Percentiles rank a stretch among this genome's conserved stretches.
These are phyloP conservation scores for Lepidopterella palustris DNA, from an alignment of 495 filamentous ascomycete genomes.

Conservation along the genomic window DNA sequence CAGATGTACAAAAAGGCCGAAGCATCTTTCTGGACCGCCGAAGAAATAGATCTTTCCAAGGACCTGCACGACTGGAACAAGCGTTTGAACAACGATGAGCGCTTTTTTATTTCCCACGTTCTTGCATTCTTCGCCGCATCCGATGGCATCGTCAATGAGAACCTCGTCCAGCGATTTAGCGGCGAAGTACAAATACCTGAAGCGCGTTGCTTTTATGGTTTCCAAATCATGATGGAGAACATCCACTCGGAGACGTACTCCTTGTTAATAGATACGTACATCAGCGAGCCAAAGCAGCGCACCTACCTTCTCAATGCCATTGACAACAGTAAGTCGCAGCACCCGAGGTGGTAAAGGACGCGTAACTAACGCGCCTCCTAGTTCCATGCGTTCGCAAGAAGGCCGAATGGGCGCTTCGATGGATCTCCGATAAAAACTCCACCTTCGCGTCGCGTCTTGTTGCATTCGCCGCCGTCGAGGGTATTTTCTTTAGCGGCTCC, in stretches of 20 bases:
- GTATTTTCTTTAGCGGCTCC: conserved; percentile 99
- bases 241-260: conserved; percentile 99
- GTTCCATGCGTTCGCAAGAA: conserved; percentile 95
- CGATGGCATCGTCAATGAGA: conserved; percentile 99
- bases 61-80: conserved; percentile 99
- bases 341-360: not conserved
- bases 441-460: conserved; percentile 94
- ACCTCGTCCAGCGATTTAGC: conserved; percentile 95
- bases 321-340: conserved; percentile 68
- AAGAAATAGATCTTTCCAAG: conserved; percentile 98
- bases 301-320: conserved; percentile 96
- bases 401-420: conserved; percentile 92
- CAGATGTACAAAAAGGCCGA: conserved; percentile 99
- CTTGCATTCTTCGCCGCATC: conserved; percentile 99
- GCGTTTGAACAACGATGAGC: conserved; percentile 90
- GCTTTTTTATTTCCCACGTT: conserved; percentile 96
- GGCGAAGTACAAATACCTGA: conserved; percentile 96
- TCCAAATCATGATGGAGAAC: conserved; percentile 99
- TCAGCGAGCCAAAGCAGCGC: conserved; percentile 95
- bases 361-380: conserved; percentile 39
- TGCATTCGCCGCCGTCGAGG: conserved; percentile 95
- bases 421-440: conserved; percentile 87
- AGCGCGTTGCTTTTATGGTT: conserved; percentile 99
- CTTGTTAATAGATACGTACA: conserved; percentile 97
- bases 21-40: conserved; percentile 98